Base-by-base conservation (phyloP, 1,284 basidiomycete genomes). In the Afroboletus lepidellus region DNA sequence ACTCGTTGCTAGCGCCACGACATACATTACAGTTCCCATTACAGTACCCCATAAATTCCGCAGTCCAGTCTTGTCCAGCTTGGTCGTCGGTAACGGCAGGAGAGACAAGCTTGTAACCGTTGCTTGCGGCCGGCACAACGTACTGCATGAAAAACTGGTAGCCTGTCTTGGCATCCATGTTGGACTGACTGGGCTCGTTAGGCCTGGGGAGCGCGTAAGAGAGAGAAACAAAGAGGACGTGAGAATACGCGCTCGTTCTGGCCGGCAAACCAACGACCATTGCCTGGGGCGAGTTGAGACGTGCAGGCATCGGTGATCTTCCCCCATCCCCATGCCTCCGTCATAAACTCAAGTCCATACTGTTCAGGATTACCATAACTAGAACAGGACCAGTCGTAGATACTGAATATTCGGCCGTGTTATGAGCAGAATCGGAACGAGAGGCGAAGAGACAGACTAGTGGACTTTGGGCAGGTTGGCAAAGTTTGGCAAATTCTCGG, bases 71-170 rank as follows among this genome's bases (percentile, higher is more conserved):
- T 16, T 69, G 63, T 27, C 88, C 91, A 37, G 65, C 64, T 2
- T 79, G 75, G 44, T 77, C 79, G 38, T 81, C 80, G 33, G 89
- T 88, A 53, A 79, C 79, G 23, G 88, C 85, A 24, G 92, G 89
- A 25, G 82, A 77, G 57, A 84, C 71, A 34, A 89, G 73, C 12
- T 61, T 60, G 67, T 84, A 85, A 18, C 89, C 90, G 27, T 76
- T 39, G 16, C 58, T 29, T 49, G 74, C 69, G 57, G 90, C 76
- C 44, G 85, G 85, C 24, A 81, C 54, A 50, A 92, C 77, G 69
- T 87, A 76, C 54, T 79, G 49, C 62, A 74, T 73, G 86, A 86
- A 94, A 51, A 88, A 65, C 0, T 54, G 6, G 36, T 77, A 79
- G 47, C 74, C 87, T 11, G 72, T 61, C 4, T 59, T 21, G 16